Evolutionary conservation across 148 eudicot species (phyloP).

Genomic region (Amaranthus hypochondriacus): DNA sequence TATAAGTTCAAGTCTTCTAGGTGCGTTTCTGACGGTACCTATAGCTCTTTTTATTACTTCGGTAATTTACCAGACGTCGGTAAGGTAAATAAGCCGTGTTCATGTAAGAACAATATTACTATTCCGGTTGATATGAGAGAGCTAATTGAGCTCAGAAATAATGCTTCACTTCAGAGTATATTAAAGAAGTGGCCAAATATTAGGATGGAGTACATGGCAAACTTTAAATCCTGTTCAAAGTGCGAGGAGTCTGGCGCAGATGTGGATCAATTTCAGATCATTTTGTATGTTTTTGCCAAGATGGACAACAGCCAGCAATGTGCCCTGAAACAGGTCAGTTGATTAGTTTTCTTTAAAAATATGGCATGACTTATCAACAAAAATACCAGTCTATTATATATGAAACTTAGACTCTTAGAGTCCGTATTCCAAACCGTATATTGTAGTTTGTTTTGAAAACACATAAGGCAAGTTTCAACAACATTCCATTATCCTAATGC

Average conservation of each 20-base stretch:
- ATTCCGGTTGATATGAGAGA: conserved; percentile 3
- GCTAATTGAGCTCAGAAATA: neutral
- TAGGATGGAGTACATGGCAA: conserved; percentile 7
- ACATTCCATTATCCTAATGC: no score
- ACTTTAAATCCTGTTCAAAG: neutral
- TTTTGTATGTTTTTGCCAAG: conserved; percentile 3
- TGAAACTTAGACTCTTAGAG: no score
- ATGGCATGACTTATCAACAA: no score
- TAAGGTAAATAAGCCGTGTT: neutral
- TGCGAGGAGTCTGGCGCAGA: conserved; percentile 8
- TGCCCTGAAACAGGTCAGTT: conserved; percentile 2
- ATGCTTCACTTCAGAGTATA: neutral
- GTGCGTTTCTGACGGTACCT: neutral
- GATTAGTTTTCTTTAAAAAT: no score
- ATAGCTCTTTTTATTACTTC: neutral
- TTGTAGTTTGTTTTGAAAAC: no score
- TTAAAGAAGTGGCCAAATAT: conserved; percentile 2
- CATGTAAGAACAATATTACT: neutral
- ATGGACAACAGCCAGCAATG: neutral
- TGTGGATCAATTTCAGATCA: conserved; percentile 1
- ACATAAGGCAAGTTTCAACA: no score
- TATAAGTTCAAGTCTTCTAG: neutral
- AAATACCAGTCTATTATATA: no score
- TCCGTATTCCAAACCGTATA: no score
- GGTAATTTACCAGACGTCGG: neutral